phyloP scores from a whole-genome alignment of 768 basidiomycete genomes.

The Xerocomellus amylosporus region DNA sequence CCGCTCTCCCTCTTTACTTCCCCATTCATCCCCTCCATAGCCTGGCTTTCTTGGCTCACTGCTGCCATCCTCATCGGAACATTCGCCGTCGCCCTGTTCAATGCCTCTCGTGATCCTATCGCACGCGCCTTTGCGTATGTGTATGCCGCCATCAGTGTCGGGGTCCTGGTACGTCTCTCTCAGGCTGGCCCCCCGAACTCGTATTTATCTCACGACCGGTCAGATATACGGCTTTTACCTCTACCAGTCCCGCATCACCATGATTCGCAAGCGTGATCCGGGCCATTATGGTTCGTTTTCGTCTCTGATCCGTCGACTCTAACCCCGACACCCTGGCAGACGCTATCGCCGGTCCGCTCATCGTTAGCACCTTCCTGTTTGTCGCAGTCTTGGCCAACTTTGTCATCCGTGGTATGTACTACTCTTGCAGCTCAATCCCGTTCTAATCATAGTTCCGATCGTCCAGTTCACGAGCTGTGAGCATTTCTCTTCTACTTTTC shows the following conservation, averaged over 20 bases:
- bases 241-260: conserved; percentile 84
- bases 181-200: background rate
- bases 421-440: background rate
- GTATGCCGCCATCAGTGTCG: conserved; percentile 78
- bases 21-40: conserved; percentile 37
- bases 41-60: conserved; percentile 93
- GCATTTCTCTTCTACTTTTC: conserved; percentile 8
- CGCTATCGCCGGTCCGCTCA: conserved; percentile 73
- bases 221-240: conserved; percentile 83
- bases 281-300: conserved; percentile 73
- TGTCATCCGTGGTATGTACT: conserved; percentile 68
- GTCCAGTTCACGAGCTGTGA: conserved; percentile 60
- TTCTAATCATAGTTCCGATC: conserved; percentile 5
- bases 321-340: conserved; percentile 45
- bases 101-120: conserved; percentile 64
- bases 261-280: conserved; percentile 87
- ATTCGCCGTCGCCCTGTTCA: conserved; percentile 84
- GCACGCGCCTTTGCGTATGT: conserved; percentile 76
- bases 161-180: conserved; percentile 48
- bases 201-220: background rate
- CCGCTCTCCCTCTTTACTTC: background rate
- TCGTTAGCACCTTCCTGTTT: conserved; percentile 83
- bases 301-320: conserved; percentile 13
- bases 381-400: conserved; percentile 87
- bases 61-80: conserved; percentile 81